Evolutionary conservation across 371 early-diverging fungal genomes (phyloP).

Genomic region (Batkoa obscura): DNA sequence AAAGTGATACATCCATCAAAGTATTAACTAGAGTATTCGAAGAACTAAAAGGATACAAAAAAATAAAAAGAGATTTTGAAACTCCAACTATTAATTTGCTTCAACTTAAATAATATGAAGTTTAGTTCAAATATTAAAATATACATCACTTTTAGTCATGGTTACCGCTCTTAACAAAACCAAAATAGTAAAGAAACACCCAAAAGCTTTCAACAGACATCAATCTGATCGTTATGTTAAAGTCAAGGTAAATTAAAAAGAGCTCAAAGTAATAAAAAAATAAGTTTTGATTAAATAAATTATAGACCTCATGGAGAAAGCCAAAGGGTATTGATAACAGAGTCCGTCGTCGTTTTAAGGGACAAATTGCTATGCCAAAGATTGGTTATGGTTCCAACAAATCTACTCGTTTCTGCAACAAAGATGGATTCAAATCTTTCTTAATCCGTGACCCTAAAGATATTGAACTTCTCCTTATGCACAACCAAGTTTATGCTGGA

Average conservation of each 20-base stretch:
- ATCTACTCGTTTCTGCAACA: constrained; percentile 88
- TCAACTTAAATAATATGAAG: too few relatives aligned
- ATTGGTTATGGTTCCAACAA: constrained; percentile 97
- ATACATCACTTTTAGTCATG: constrained; percentile 21
- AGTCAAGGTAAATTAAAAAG: constrained; percentile 46
- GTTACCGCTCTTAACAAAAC: constrained; percentile 79
- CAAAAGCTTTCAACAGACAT: constrained; percentile 92
- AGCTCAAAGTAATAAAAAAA: constrained; percentile 11
- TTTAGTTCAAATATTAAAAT: background rate
- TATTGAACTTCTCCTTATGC: constrained; percentile 93
- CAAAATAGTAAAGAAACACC: constrained; percentile 96
- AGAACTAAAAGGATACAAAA: too few relatives aligned
- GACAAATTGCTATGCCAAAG: constrained; percentile 97
- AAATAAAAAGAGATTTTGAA: too few relatives aligned
- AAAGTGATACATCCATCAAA: too few relatives aligned
- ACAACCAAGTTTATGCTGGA: constrained; percentile 98
- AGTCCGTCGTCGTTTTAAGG: constrained; percentile 97
- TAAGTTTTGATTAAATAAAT: too few relatives aligned
- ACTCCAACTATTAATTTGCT: too few relatives aligned
- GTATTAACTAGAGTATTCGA: too few relatives aligned
- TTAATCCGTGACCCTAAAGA: constrained; percentile 88
- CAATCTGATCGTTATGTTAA: constrained; percentile 97
- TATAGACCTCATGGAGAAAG: constrained; percentile 92
- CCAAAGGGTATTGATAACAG: constrained; percentile 99
- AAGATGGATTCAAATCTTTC: constrained; percentile 98